Base-by-base conservation (phyloP, 2,329 filamentous ascomycete genomes). In the Diaporthe velutina region DNA sequence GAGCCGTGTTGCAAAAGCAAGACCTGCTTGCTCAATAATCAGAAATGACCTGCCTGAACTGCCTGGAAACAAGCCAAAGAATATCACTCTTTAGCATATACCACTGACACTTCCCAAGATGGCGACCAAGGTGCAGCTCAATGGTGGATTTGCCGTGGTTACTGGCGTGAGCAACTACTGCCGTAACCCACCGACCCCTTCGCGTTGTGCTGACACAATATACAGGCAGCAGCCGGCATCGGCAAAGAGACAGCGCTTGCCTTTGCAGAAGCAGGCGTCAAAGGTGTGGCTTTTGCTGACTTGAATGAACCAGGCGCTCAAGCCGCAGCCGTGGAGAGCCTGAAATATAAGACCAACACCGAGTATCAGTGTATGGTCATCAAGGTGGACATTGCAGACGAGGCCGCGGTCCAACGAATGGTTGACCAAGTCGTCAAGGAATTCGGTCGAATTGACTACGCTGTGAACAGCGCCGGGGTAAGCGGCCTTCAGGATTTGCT, bases 191-290 rank as follows among this genome's bases (percentile, higher is more conserved):
- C 10, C 5, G 40, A 50, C 17, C 45, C 1, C 3, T 38, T 30
- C 5, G 17, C 45, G 15, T 22, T 48, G 19, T 48, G 35, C 45
- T 48, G 45, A 48, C 40, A 3, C 17, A 2, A 17, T 10, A 22
- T 17, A 13, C 42, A 71, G 68, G 54, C 68, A 35, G 68, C 68
- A 30, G 54, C 54, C 22, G 73, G 73, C n/a, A 74, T 74, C 45
- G 66, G 73, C 10, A 70, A 60, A 45, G 73, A 60, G 66, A 61
- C 64, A 7, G 72, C 72, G 13, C 38, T 70, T 42, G 72, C 72
- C 6, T 70, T 70, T 52, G 64, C 66, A 5, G 64, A 70, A 15
- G 54, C 57, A 15, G 73, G 66, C 4, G 73, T 70, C 17, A 8
- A 33, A 28, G 73, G 64, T 45, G 64, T 74, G 12, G 64, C 57